Percentiles rank a stretch among this genome's conserved stretches.
Evolutionary conservation across 2,329 filamentous ascomycete species (phyloP).

Genomic region (Pseudopyricularia javanii): DNA sequence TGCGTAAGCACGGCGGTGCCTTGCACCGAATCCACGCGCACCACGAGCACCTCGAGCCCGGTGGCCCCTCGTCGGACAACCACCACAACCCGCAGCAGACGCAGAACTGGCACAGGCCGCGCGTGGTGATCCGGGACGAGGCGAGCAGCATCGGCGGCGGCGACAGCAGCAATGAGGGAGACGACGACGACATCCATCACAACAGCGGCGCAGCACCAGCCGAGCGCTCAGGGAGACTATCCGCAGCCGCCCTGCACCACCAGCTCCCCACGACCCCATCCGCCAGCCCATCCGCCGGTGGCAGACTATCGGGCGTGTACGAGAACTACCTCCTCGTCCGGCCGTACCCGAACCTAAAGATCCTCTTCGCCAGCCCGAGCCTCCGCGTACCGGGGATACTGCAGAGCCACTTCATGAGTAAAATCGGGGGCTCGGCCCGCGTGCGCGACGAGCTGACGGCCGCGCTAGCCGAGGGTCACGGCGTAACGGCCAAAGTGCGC

Average conservation of each 20-base stretch:
- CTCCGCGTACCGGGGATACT: slow-evolving; percentile 56
- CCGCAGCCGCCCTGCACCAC: too few relatives aligned
- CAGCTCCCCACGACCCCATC: too few relatives aligned
- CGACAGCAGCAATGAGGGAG: slow-evolving; percentile 1
- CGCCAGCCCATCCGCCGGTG: slow-evolving; percentile 2
- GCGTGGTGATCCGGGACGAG: slow-evolving; percentile 26
- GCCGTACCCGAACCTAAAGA: slow-evolving; percentile 51
- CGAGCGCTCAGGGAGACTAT: too few relatives aligned
- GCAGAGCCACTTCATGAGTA: slow-evolving; percentile 43
- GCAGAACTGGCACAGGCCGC: slow-evolving; percentile 25
- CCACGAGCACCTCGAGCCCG: slow-evolving; percentile 19
- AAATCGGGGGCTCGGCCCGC: slow-evolving; percentile 35
- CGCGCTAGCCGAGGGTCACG: slow-evolving; percentile 56
- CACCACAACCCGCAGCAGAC: slow-evolving; percentile 15
- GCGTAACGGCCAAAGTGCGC: slow-evolving; percentile 62
- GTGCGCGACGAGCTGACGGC: slow-evolving; percentile 34
- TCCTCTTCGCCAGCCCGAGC: slow-evolving; percentile 57
- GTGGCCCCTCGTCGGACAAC: too few relatives aligned
- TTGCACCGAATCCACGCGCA: slow-evolving; percentile 38
- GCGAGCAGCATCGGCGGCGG: slow-evolving; percentile 9
- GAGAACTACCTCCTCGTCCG: slow-evolving; percentile 52
- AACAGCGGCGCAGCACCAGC: background rate
- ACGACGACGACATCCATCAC: background rate
- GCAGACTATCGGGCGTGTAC: slow-evolving; percentile 28
- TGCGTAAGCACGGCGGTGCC: slow-evolving; percentile 49